Evolutionary conservation across 257 asterid species (phyloP), one percentile per base, ranked within the genome.

Genomic region (Linaria vulgaris): DNA sequence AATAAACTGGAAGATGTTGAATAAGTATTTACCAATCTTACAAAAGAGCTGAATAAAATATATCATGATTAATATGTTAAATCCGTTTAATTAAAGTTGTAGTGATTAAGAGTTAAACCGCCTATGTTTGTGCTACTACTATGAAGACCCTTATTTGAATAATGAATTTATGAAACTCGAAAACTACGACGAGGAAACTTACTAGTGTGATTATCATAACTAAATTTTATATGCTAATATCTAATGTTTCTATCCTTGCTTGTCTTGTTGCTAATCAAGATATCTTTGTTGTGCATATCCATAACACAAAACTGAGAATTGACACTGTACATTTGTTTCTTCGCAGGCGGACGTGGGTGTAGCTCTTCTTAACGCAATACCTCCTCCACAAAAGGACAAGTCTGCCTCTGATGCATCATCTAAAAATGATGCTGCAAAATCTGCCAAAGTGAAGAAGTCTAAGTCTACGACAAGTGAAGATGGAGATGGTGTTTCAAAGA

Each of bases 281-380:
- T 12, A 12, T 44, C 19, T 44, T 44, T n/a, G 17, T 16, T 67
- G 8, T 21, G 71, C 49, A 50, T 9, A 9, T 4, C 45, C 57
- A 10, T 55, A n/a, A 46, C 12, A 24, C 45, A 31, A 5, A 53
- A 16, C 16, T 44, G 49, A 25, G 34, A 12, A 59, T 7, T 59
- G 14, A 15, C 41, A 34, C 41, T 34, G 41, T 48, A 43, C 51
- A 16, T 63, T n/a, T 61, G 62, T 56, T 70, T 72, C 48, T 69
- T 62, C 23, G 56, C 81, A 89, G 98, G 98, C 98, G 43, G 88
- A 92, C 44, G 92, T 89, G 25, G 98, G 98, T 34, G 94, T 92
- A 55, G 97, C 99, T 78, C 83, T 92, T 22, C 87, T 92, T 56
- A 92, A 92, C 63, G 97, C 99, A 63, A 73, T 89, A 16, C 83